These are phyloP conservation scores for Suillus occidentalis DNA, from an alignment of 768 basidiomycete species.

Conservation along the genomic window DNA sequence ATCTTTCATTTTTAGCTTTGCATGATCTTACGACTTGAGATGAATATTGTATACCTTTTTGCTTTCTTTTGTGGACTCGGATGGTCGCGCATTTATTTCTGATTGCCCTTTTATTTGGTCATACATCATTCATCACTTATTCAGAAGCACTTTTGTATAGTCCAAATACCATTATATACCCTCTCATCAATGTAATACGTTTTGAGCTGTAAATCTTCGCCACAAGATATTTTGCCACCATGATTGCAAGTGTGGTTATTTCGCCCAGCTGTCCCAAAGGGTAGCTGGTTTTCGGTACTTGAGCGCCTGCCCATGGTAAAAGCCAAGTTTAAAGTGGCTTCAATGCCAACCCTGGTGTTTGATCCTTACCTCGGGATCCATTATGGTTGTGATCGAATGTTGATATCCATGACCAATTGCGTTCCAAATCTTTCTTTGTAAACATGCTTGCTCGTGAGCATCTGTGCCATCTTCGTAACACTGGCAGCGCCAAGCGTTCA, in stretches of 20 bases:
- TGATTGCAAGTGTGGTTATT: neutral
- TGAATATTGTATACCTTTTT: neutral
- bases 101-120: neutral
- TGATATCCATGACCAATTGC: neutral
- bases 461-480: neutral
- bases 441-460: neutral
- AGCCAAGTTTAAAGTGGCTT: neutral
- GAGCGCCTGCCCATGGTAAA: neutral
- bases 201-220: too few species aligned
- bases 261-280: neutral
- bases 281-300: neutral
- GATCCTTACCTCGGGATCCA: neutral
- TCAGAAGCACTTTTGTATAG: neutral
- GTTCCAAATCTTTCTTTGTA: too few species aligned
- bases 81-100: neutral
- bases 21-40: neutral
- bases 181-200: neutral
- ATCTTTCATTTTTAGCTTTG: neutral
- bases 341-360: neutral
- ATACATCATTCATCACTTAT: neutral
- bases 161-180: neutral
- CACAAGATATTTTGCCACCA: neutral
- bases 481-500: neutral
- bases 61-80: neutral
- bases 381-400: neutral